A percentile compares a stretch with the other conserved stretches of the same genome.
Conservation (phyloP, 1,284 basidiomycete species). For the Sanghuangporus sanghuang region DNA sequence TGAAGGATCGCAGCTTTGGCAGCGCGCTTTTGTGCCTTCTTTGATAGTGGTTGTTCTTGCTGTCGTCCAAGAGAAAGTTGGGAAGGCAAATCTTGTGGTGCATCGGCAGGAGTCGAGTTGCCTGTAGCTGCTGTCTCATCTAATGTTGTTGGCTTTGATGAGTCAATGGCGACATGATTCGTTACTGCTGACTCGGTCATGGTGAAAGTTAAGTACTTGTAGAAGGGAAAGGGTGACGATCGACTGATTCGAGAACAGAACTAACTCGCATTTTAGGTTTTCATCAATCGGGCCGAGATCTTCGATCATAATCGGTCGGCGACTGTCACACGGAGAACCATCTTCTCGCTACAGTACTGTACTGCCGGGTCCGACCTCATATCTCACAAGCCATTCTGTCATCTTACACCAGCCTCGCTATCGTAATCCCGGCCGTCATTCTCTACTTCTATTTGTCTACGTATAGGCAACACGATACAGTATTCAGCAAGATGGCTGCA, state of each 20-base stretch:
- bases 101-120: neutral
- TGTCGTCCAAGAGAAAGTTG: neutral
- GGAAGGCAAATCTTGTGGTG: neutral
- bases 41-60: conserved; percentile 46
- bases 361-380: neutral
- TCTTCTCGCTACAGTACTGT: too few relatives aligned
- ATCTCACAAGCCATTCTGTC: neutral
- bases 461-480: neutral
- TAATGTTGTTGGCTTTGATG: neutral
- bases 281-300: too few relatives aligned
- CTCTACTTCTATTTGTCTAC: conserved; percentile 1
- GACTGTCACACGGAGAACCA: too few relatives aligned
- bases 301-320: too few relatives aligned
- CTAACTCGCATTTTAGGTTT: too few relatives aligned
- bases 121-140: neutral
- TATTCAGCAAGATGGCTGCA: conserved; percentile 27
- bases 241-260: too few relatives aligned
- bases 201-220: neutral
- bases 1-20: conserved; percentile 62
- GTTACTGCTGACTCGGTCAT: neutral
- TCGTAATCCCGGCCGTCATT: neutral
- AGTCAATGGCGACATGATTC: neutral
- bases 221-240: neutral
- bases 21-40: conserved; percentile 77
- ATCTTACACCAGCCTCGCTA: neutral